These are phyloP conservation scores for Cryptococcus sp. DNA, from an alignment of 1,284 basidiomycete genomes.

Conservation along the genomic window DNA sequence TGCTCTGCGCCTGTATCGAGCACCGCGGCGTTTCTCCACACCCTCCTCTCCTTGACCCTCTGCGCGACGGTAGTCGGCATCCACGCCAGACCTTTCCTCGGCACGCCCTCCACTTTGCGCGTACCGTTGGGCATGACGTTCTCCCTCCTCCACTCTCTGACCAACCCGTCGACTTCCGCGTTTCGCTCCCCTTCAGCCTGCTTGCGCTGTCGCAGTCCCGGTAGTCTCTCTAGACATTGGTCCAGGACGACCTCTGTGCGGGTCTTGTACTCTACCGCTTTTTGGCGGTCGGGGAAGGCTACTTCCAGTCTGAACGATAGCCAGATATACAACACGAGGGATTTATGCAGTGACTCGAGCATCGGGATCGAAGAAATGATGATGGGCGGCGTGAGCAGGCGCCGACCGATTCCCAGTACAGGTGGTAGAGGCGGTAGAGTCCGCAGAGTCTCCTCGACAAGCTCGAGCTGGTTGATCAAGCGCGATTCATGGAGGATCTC, in stretches of 20 bases:
- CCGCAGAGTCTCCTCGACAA: conserved; percentile 54
- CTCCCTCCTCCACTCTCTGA: conserved; percentile 19
- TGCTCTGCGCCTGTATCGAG: neutral
- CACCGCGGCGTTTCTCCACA: conserved; percentile 19
- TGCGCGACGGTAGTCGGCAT: conserved; percentile 8
- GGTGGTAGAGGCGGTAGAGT: conserved; percentile 35
- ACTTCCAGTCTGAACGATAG: conserved; percentile 74
- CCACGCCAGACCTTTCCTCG: conserved; percentile 15
- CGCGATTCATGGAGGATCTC: conserved; percentile 48
- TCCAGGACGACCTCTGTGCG: conserved; percentile 71
- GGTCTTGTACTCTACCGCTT: conserved; percentile 63
- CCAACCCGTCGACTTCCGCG: conserved; percentile 13
- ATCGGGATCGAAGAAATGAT: conserved; percentile 43
- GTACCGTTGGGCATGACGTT: conserved; percentile 24
- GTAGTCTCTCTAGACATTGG: conserved; percentile 48
- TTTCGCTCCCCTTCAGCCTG: conserved; percentile 17
- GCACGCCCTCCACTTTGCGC: conserved; percentile 15
- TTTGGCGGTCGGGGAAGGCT: conserved; percentile 65
- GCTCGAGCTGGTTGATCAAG: conserved; percentile 56
- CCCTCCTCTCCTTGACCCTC: conserved; percentile 14
- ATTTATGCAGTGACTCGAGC: conserved; percentile 81
- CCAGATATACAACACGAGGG: conserved; percentile 86
- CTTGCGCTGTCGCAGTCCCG: conserved; percentile 40
- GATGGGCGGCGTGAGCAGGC: conserved; percentile 34
- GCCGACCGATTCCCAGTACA: conserved; percentile 18